phyloP scores from a whole-genome alignment of 2,329 filamentous ascomycete species.

The Colletotrichum phormii region DNA sequence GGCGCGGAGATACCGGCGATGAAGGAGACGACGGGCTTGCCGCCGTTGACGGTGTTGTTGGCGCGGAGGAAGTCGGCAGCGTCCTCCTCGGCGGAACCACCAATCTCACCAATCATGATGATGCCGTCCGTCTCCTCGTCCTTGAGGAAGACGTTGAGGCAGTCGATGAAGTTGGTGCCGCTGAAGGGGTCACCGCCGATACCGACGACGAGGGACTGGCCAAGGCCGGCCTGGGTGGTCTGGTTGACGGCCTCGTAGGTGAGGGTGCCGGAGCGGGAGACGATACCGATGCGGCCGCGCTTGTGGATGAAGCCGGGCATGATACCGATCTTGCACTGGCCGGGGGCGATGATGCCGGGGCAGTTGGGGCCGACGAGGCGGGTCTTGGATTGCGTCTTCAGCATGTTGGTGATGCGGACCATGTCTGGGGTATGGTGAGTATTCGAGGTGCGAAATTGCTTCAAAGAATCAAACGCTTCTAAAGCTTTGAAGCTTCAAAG shows the following conservation, averaged over 20 bases:
- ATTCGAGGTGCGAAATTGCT: neutral
- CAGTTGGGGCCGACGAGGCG: conserved; percentile 98
- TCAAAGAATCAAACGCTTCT: neutral
- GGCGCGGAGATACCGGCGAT: conserved; percentile 98
- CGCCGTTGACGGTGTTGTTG: conserved; percentile 86
- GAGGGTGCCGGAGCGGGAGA: conserved; percentile 96
- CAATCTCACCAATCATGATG: conserved; percentile 99
- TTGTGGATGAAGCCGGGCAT: conserved; percentile 99
- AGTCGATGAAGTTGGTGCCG: conserved; percentile 99
- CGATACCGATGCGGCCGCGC: conserved; percentile 97
- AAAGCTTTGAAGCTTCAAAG: neutral
- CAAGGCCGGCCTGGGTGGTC: conserved; percentile 95
- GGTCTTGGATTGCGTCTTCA: conserved; percentile 98
- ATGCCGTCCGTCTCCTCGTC: conserved; percentile 98
- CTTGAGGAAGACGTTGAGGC: conserved; percentile 94
- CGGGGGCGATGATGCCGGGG: conserved; percentile 93
- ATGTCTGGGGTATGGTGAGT: conserved; percentile 73
- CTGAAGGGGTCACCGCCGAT: conserved; percentile 99
- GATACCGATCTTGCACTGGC: conserved; percentile 99
- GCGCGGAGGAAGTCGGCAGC: conserved; percentile 94
- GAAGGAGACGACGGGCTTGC: conserved; percentile 97
- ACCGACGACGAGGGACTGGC: conserved; percentile 97
- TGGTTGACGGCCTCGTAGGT: conserved; percentile 99
- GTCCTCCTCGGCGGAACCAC: conserved; percentile 96
- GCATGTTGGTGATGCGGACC: conserved; percentile 97